These are phyloP conservation scores for Conticribra weissflogii DNA, from an alignment of 108 stramenopile genomes.

Conservation along the genomic window DNA sequence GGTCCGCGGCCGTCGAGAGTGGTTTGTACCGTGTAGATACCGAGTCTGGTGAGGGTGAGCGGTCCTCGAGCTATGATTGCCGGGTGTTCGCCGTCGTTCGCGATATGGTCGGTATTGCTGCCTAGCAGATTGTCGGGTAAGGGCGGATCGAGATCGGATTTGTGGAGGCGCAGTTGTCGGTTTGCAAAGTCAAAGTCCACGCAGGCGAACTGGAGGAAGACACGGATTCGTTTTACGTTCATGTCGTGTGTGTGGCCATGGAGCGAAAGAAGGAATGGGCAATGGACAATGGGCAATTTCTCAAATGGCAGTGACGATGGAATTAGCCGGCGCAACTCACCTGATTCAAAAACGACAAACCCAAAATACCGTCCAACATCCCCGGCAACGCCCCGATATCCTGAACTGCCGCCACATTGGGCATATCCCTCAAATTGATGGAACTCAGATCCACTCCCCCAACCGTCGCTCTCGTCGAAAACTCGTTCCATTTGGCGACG, in stretches of 20 bases:
- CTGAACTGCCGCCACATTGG: slow-evolving; percentile 62
- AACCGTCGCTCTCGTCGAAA: slow-evolving; percentile 33
- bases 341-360: slow-evolving; percentile 70
- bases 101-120: too few species aligned
- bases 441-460: slow-evolving; percentile 33
- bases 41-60: slow-evolving; percentile 53
- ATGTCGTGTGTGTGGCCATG: too few species aligned
- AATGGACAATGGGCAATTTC: too few species aligned
- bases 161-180: slow-evolving; percentile 45
- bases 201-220: slow-evolving; percentile 47
- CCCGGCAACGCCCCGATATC: slow-evolving; percentile 77
- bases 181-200: slow-evolving; percentile 68
- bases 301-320: too few species aligned
- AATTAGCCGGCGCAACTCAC: too few species aligned
- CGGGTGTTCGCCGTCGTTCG: slow-evolving; percentile 6
- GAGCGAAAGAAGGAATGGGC: too few species aligned
- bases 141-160: slow-evolving; percentile 11
- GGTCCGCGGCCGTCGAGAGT: slow-evolving; percentile 68
- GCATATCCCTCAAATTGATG: slow-evolving; percentile 5
- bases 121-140: too few species aligned
- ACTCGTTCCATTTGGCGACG: slow-evolving; percentile 57
- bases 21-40: slow-evolving; percentile 64
- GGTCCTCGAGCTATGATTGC: slow-evolving; percentile 41
- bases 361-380: slow-evolving; percentile 77
- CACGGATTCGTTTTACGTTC: too few species aligned